Conservation (phyloP, 139 green algal genomes). For the Penium margaritaceum region DNA sequence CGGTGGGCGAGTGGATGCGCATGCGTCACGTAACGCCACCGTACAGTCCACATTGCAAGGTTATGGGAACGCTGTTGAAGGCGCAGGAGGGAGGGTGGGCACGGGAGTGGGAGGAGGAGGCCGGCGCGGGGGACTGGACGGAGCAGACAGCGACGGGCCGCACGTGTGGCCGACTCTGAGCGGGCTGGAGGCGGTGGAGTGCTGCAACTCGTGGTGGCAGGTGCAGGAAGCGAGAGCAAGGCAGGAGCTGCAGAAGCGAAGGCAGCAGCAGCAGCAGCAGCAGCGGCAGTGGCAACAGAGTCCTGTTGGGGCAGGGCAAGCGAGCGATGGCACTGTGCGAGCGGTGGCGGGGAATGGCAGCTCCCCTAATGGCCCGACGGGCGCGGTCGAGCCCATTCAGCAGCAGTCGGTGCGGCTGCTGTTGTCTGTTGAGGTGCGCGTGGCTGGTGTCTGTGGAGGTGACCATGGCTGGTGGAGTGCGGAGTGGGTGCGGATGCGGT, state of each 20-base stretch:
- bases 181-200: conserved; percentile 19
- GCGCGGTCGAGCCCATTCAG: no score
- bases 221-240: background rate
- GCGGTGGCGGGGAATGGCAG: no score
- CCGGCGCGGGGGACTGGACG: background rate
- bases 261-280: background rate
- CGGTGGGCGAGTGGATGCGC: background rate
- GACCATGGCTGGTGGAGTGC: no score
- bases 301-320: background rate
- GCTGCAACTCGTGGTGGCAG: conserved; percentile 19
- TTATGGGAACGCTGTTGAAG: no score
- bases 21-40: no score
- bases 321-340: no score
- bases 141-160: no score
- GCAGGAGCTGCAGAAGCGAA: background rate
- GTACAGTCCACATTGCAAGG: no score
- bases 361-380: no score
- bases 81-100: background rate
- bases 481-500: no score
- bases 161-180: conserved; percentile 22
- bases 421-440: conserved; percentile 36
- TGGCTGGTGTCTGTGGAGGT: no score
- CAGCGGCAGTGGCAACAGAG: background rate
- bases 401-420: conserved; percentile 26
- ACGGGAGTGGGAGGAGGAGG: background rate